phyloP scores from a whole-genome alignment of 768 basidiomycete genomes.

The Termitomyces sp. region DNA sequence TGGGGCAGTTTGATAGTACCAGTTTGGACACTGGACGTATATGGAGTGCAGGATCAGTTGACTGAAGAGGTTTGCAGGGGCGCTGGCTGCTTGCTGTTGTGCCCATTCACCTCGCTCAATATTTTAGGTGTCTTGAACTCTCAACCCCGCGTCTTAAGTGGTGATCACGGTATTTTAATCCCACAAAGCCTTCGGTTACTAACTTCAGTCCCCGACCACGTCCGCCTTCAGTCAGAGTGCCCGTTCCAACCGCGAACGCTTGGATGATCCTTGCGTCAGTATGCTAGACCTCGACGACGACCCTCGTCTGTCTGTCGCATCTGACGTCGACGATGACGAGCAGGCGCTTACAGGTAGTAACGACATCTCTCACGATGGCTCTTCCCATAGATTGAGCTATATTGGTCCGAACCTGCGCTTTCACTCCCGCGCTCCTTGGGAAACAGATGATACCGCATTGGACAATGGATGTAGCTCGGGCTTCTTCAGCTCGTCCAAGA shows the following conservation, averaged over 20 bases:
- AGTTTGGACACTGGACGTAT: not conserved
- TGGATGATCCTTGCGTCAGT: conserved; percentile 43
- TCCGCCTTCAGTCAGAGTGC: conserved; percentile 5
- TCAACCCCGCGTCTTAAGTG: conserved; percentile 41
- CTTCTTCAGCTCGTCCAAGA: conserved; percentile 25
- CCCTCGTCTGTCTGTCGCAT: conserved; percentile 27
- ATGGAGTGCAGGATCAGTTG: conserved; percentile 7
- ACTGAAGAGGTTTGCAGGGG: conserved; percentile 3
- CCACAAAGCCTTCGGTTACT: not conserved
- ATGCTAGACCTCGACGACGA: conserved; percentile 58
- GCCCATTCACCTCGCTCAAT: conserved; percentile 10
- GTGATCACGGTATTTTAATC: conserved; percentile 13
- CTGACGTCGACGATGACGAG: conserved; percentile 22
- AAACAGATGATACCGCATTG: conserved; percentile 45
- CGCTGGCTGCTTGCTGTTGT: not conserved
- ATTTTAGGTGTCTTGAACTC: conserved; percentile 40
- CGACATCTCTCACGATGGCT: conserved; percentile 25
- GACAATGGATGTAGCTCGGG: conserved; percentile 41
- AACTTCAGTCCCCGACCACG: conserved; percentile 17
- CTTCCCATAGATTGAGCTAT: conserved; percentile 54
- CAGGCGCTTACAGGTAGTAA: conserved; percentile 30
- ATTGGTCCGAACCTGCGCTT: conserved; percentile 82
- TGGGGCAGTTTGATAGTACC: not conserved
- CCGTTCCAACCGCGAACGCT: conserved; percentile 26
- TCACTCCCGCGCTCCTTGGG: conserved; percentile 81